These are phyloP conservation scores for Pyrenophora seminiperda DNA, from an alignment of 2,329 filamentous ascomycete species.

Conservation along the genomic window DNA sequence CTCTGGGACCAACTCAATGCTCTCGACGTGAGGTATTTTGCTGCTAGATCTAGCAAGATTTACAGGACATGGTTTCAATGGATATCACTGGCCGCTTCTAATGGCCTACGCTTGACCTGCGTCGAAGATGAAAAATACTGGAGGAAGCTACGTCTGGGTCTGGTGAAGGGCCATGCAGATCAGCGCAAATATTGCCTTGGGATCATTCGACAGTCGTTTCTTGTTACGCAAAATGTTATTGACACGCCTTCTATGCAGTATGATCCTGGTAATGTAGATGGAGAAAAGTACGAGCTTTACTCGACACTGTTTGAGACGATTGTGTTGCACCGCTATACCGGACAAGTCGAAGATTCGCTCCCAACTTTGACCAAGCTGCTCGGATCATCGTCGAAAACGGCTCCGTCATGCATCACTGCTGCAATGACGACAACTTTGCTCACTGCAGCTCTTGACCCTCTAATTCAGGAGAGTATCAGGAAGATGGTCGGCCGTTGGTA, in stretches of 20 bases:
- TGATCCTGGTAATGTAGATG: slow-evolving; percentile 22
- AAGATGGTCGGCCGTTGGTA: slow-evolving; percentile 55
- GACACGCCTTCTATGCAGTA: slow-evolving; percentile 31
- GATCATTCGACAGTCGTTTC: slow-evolving; percentile 51
- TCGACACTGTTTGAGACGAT: slow-evolving; percentile 56
- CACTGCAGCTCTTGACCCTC: slow-evolving; percentile 47
- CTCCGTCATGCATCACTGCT: slow-evolving; percentile 40
- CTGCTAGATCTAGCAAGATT: slow-evolving; percentile 26
- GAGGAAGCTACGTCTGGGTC: slow-evolving; percentile 45
- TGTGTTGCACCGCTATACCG: slow-evolving; percentile 55
- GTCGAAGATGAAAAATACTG: slow-evolving; percentile 48
- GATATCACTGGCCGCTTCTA: slow-evolving; percentile 29
- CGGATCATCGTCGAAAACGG: slow-evolving; percentile 41
- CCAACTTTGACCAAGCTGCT: slow-evolving; percentile 50
- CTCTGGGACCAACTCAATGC: slow-evolving; percentile 30
- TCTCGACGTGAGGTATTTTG: slow-evolving; percentile 27
- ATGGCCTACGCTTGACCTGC: slow-evolving; percentile 25
- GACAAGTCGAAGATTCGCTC: slow-evolving; percentile 55
- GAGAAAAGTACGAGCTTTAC: slow-evolving; percentile 50
- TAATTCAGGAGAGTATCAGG: slow-evolving; percentile 54
- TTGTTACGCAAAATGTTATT: slow-evolving; percentile 35
- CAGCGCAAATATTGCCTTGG: slow-evolving; percentile 54
- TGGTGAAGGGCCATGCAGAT: slow-evolving; percentile 52
- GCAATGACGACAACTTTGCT: slow-evolving; percentile 53
- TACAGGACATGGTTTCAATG: slow-evolving; percentile 48